A percentile compares a stretch with the other conserved stretches of the same genome.
Conservation (phyloP, 441 rosid genomes). For the Jatropha podagrica region DNA sequence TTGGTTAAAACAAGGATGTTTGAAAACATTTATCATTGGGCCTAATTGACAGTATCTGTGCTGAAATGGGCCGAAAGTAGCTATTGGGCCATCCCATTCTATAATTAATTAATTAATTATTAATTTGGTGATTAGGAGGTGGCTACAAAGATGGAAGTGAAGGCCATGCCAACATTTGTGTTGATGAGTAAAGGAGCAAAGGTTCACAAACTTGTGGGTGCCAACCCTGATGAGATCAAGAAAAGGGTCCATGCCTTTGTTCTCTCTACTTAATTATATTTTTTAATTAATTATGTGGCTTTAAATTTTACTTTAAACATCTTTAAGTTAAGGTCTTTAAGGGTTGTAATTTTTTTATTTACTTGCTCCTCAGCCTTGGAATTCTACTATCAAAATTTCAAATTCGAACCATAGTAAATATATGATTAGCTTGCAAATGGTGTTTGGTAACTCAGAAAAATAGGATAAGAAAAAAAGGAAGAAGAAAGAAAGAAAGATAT, state of each 20-base stretch:
- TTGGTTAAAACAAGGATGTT: no score
- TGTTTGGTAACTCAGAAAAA: no score
- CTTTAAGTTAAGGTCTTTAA: neutral
- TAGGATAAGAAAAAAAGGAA: no score
- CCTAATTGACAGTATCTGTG: no score
- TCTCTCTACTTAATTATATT: neutral
- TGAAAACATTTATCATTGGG: no score
- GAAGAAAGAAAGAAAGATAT: no score
- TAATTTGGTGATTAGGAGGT: conserved; percentile 25
- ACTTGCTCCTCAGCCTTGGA: no score
- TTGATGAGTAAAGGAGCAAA: conserved; percentile 37
- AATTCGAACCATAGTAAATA: no score
- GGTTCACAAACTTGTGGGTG: conserved; percentile 55
- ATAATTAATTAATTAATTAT: no score
- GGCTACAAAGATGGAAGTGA: conserved; percentile 48
- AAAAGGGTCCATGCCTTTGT: conserved; percentile 35
- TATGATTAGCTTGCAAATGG: no score
- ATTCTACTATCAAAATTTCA: no score
- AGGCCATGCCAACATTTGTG: conserved; percentile 60
- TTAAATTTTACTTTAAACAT: neutral
- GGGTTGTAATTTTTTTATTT: neutral
- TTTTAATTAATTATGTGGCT: neutral
- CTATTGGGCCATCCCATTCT: neutral
- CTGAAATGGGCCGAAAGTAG: neutral
- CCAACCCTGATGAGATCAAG: conserved; percentile 42